phyloP scores from a whole-genome alignment of 805 yeast genomes.

The Martiniozyma abietophila region DNA sequence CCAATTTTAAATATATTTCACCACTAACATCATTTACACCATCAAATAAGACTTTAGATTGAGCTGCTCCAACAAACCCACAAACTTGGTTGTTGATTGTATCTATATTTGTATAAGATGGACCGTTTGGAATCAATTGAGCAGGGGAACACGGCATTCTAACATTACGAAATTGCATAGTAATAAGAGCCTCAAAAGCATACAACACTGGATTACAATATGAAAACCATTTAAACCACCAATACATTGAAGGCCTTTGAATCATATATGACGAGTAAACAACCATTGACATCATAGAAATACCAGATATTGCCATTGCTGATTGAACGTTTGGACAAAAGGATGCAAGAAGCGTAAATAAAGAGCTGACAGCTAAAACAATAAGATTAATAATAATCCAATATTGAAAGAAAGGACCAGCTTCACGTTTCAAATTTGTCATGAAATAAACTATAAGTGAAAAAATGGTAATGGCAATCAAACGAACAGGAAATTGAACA shows the following conservation, averaged over 20 bases:
- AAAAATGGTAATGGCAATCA: constrained; percentile 38
- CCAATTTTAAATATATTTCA: constrained; percentile 33
- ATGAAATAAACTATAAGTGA: constrained; percentile 42
- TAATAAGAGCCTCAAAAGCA: constrained; percentile 44
- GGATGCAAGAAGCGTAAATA: constrained; percentile 48
- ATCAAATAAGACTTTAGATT: constrained; percentile 15
- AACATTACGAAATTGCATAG: constrained; percentile 48
- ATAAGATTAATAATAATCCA: constrained; percentile 3
- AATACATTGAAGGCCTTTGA: constrained; percentile 48
- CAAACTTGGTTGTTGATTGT: constrained; percentile 37
- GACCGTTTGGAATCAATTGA: constrained; percentile 44
- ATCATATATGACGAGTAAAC: constrained; percentile 60
- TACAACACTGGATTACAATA: constrained; percentile 40
- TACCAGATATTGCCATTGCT: constrained; percentile 56
- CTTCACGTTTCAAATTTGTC: constrained; percentile 39
- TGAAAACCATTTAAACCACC: constrained; percentile 53
- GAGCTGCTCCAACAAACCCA: constrained; percentile 40
- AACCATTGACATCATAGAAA: constrained; percentile 39
- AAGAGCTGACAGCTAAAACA: constrained; percentile 37
- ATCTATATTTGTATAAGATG: constrained; percentile 36
- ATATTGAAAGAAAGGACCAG: constrained; percentile 41
- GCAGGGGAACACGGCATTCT: constrained; percentile 38
- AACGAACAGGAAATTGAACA: constrained; percentile 49
- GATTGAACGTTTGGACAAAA: constrained; percentile 36
- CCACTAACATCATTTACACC: constrained; percentile 38